Evolutionary conservation across 2,329 filamentous ascomycete species (phyloP), one percentile per base, ranked within the genome.

Genomic region (Cytospora schulzeri): DNA sequence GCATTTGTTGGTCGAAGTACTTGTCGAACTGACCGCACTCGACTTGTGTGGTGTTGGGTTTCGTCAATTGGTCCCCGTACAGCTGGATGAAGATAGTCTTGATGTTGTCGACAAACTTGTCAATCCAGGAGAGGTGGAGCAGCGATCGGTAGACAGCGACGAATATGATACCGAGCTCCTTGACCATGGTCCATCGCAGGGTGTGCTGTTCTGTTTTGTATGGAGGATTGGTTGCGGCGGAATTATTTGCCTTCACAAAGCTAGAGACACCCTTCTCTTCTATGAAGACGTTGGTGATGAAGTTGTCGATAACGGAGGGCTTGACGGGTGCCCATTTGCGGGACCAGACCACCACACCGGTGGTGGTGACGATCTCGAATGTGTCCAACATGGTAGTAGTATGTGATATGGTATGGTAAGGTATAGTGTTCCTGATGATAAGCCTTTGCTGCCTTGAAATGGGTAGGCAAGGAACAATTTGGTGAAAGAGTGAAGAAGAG

Each of bases 131-230:
- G 11, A 99, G 86, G 76, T 97, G 93, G 33, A 99, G 85, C 35
- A 99, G 87, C 48, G 93, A 97, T 75, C 96, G 91, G 77, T 99
- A 99, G 69, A 99, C 95, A 69, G 94, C 95, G 93, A 98, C 94
- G 77, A 99, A 99, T 69, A 99, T 96, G 69, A 99, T 80, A 50
- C 93, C 93, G 60, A 98, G 81, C 74, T 99, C 95, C 79, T 97
- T 98, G 61, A 90, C 90, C 41, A 91, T 87, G 5, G 92, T 93
- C 91, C 94, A 99, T 79, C 95, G 96, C 70, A 99, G 77, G 0
- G 93, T 98, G 75, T 98, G 96, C 70, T 96, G 93, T 71, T 98
- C 95, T 73, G 91, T 91, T 77, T 87, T 92, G 80, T 95, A 99
- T 0, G 89, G 84, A 19, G 91, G 86, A 70, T 92, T 92, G 58